Conservation (phyloP, 2,329 filamentous ascomycete species). For the Piedraia hortae region DNA sequence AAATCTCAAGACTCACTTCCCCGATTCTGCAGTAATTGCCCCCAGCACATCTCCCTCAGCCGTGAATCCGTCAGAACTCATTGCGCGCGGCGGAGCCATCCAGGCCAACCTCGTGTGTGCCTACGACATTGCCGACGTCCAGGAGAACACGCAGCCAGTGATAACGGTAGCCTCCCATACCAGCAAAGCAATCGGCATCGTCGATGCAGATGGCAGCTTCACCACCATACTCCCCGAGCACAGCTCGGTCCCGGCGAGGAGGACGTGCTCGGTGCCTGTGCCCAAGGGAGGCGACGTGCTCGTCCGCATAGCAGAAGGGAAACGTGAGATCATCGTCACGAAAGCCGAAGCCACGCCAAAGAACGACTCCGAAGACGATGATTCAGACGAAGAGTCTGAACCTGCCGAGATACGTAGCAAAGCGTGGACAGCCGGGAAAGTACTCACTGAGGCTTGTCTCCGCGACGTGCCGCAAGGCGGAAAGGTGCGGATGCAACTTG, state of each 20-base stretch:
- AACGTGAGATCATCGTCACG: conserved; percentile 75
- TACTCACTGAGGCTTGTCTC: conserved; percentile 64
- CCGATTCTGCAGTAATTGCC: conserved; percentile 46
- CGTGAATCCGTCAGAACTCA: conserved; percentile 80
- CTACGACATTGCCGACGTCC: conserved; percentile 79
- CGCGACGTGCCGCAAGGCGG: conserved; percentile 60
- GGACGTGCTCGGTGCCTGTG: conserved; percentile 49
- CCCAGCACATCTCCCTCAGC: conserved; percentile 51
- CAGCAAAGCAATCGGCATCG: conserved; percentile 62
- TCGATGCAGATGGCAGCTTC: conserved; percentile 38
- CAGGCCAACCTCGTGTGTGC: conserved; percentile 86
- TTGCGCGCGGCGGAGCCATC: conserved; percentile 72
- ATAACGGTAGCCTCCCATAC: conserved; percentile 88
- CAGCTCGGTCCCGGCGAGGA: conserved; percentile 69
- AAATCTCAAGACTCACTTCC: conserved; percentile 57
- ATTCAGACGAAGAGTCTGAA: conserved; percentile 33
- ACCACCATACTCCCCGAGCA: conserved; percentile 57
- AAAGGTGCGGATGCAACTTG: conserved; percentile 85
- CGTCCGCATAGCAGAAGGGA: conserved; percentile 66
- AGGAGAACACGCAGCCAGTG: conserved; percentile 83
- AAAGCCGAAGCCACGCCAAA: conserved; percentile 44
- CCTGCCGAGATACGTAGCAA: conserved; percentile 72
- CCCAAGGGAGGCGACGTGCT: conserved; percentile 68
- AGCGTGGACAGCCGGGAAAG: conserved; percentile 65
- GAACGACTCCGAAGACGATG: conserved; percentile 29